Conservation (phyloP, 768 basidiomycete genomes). For the Xerocomellus chrysenteron region DNA sequence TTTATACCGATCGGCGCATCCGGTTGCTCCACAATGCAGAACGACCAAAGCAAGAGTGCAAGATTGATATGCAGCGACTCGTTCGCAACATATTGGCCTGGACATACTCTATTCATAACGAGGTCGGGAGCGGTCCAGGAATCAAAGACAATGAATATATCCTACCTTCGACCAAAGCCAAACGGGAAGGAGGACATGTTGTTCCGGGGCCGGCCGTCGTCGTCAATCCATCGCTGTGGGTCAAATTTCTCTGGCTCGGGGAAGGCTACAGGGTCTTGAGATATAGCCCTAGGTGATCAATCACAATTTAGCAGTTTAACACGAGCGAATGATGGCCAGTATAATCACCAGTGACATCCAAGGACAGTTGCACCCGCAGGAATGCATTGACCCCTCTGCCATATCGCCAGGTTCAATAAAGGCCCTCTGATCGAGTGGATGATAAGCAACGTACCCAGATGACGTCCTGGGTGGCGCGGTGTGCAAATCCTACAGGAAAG, state of each 20-base stretch:
- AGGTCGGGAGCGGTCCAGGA: neutral
- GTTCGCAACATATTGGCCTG: conserved; percentile 52
- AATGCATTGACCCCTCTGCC: conserved; percentile 22
- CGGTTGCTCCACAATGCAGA: conserved; percentile 49
- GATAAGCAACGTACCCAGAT: conserved; percentile 43
- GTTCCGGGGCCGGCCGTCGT: conserved; percentile 40
- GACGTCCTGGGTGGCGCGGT: conserved; percentile 61
- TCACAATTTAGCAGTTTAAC: neutral
- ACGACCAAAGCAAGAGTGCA: conserved; percentile 61
- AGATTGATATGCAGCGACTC: conserved; percentile 61
- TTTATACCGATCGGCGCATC: conserved; percentile 52
- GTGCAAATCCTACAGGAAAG: conserved; percentile 44
- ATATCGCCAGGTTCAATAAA: conserved; percentile 34
- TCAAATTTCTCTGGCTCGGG: conserved; percentile 47
- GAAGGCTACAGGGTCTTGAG: conserved; percentile 22
- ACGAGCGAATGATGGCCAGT: neutral
- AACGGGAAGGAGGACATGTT: conserved; percentile 47
- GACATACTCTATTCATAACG: conserved; percentile 46
- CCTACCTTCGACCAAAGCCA: conserved; percentile 47
- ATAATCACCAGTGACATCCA: conserved; percentile 20
- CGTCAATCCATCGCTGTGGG: conserved; percentile 52
- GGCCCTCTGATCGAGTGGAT: conserved; percentile 3
- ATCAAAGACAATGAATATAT: neutral
- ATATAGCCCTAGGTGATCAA: conserved; percentile 16
- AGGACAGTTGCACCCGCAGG: conserved; percentile 22